phyloP scores from a whole-genome alignment of 2,329 filamentous ascomycete species.

The Thelonectria rubi region DNA sequence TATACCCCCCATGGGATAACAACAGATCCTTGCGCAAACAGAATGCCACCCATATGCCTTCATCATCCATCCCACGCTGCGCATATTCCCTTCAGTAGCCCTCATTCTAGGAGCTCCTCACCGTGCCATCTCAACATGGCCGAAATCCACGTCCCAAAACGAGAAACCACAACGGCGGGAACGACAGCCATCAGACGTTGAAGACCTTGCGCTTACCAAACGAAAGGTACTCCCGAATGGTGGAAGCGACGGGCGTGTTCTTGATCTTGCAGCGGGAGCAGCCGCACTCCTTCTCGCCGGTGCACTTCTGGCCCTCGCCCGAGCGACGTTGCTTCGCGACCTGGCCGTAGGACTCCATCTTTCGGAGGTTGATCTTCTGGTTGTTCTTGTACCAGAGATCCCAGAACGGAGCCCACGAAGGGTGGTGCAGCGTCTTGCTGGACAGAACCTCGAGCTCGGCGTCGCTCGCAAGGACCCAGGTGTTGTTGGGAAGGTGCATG shows the following conservation, averaged over 20 bases:
- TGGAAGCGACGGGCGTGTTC: background rate
- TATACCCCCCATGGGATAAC: too few species aligned
- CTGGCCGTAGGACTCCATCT: conserved; percentile 38
- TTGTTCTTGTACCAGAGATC: conserved; percentile 36
- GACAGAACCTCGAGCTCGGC: background rate
- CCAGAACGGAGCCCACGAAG: conserved; percentile 35
- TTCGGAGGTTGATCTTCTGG: conserved; percentile 35
- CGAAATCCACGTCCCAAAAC: too few species aligned
- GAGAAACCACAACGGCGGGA: too few species aligned
- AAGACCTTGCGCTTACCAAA: background rate
- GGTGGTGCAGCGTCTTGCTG: conserved; percentile 19
- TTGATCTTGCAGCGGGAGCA: conserved; percentile 24
- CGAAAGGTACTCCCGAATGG: conserved; percentile 7
- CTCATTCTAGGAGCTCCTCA: too few species aligned
- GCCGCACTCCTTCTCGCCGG: conserved; percentile 4
- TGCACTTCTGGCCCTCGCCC: background rate
- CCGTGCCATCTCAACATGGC: too few species aligned
- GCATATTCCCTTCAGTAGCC: too few species aligned
- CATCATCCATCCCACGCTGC: too few species aligned
- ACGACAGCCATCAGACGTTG: background rate
- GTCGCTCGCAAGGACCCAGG: background rate
- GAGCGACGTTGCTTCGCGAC: conserved; percentile 36
- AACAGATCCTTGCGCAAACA: too few species aligned
- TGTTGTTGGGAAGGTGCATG: background rate
- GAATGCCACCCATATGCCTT: too few species aligned